A percentile compares a stretch with the other conserved stretches of the same genome.
Conservation (phyloP, 1,284 basidiomycete genomes). For the Rhodotorula sp. region DNA sequence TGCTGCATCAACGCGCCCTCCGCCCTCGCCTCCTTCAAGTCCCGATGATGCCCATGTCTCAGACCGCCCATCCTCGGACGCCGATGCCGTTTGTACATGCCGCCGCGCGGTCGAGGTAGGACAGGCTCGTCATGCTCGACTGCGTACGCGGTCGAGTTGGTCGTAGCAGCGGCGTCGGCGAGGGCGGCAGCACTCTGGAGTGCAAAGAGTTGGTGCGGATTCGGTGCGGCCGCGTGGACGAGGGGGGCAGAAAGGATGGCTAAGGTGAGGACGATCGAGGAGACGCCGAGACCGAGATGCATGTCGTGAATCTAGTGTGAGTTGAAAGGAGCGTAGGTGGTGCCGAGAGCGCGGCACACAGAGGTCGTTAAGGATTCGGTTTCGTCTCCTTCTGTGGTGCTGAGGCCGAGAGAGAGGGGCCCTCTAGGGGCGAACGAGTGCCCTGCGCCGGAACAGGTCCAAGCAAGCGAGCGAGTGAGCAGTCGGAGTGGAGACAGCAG, state of each 20-base stretch:
- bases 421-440: not conserved
- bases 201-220: constrained; percentile 22
- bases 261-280: not conserved
- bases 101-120: not conserved
- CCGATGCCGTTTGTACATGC: not conserved
- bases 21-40: not conserved
- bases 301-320: not conserved
- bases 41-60: not conserved
- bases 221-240: constrained; percentile 16
- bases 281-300: not conserved
- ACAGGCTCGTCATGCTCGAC: not conserved
- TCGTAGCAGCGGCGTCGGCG: not conserved
- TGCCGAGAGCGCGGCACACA: not conserved
- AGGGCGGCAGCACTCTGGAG: constrained; percentile 8
- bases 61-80: constrained; percentile 1
- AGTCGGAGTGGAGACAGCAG: too few species aligned
- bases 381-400: too few species aligned
- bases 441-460: too few species aligned
- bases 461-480: not conserved
- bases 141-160: not conserved
- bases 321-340: not conserved
- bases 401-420: not conserved
- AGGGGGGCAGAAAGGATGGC: not conserved
- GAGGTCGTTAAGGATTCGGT: too few species aligned
- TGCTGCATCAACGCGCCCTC: not conserved